phyloP scores from a whole-genome alignment of 2,329 filamentous ascomycete genomes.

The Trichoderma pleuroti region DNA sequence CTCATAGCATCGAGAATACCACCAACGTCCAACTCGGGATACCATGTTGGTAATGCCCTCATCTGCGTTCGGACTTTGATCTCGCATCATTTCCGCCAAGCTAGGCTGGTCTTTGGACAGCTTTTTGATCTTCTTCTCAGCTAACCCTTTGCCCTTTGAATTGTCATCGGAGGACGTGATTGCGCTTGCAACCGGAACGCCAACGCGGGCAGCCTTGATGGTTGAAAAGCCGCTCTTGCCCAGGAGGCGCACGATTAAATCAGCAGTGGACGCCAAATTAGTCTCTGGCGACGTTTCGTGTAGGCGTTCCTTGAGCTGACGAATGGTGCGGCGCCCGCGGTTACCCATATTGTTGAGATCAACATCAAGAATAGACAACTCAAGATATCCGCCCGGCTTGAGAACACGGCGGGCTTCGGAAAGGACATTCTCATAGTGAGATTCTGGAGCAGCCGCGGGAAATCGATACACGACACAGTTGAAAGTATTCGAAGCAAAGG shows the following conservation, averaged over 20 bases:
- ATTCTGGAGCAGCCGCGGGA: conserved; percentile 64
- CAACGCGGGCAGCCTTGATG: conserved; percentile 73
- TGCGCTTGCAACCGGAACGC: conserved; percentile 65
- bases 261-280: conserved; percentile 57
- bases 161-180: conserved; percentile 33
- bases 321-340: conserved; percentile 63
- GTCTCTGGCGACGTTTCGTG: conserved; percentile 57
- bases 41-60: conserved; percentile 91
- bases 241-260: conserved; percentile 62
- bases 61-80: conserved; percentile 67
- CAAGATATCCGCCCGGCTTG: conserved; percentile 74
- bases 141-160: conserved; percentile 20
- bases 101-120: conserved; percentile 48
- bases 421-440: conserved; percentile 66
- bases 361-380: conserved; percentile 72
- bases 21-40: conserved; percentile 87
- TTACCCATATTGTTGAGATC: conserved; percentile 82
- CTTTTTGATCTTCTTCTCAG: conserved; percentile 32
- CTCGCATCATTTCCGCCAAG: conserved; percentile 69
- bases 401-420: conserved; percentile 74
- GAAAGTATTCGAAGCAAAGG: conserved; percentile 73
- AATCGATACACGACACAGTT: conserved; percentile 74
- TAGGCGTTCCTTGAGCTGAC: conserved; percentile 68
- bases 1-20: conserved; percentile 94
- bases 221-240: conserved; percentile 67